Evolutionary conservation across 2,329 filamentous ascomycete genomes (phyloP).

Genomic region (Bisporella sp.): DNA sequence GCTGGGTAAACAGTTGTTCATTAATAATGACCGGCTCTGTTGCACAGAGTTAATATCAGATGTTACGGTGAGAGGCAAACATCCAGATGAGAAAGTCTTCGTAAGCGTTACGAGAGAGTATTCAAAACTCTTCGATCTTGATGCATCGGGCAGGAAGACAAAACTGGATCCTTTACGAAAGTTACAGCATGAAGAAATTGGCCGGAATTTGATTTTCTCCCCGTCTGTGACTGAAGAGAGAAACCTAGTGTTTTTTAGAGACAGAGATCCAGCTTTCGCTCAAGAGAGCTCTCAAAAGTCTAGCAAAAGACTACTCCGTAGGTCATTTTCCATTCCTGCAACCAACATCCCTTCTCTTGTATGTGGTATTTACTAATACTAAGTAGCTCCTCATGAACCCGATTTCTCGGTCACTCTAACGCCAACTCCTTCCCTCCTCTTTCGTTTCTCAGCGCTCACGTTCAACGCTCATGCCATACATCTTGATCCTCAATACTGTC

Average conservation of each 20-base stretch:
- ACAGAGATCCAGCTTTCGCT: no score
- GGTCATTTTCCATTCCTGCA: no score
- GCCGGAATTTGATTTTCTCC: no score
- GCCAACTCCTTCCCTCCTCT: conserved; percentile 67
- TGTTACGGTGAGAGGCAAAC: conserved; percentile 26
- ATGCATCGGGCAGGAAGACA: no score
- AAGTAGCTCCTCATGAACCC: conserved; percentile 26
- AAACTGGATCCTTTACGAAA: no score
- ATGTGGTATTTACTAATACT: conserved; percentile 2
- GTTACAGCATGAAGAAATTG: no score
- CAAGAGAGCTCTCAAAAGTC: no score
- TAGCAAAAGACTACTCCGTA: no score
- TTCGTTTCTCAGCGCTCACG: conserved; percentile 83
- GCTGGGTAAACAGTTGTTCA: conserved; percentile 13
- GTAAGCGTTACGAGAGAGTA: conserved; percentile 18
- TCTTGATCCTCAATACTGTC: conserved; percentile 65
- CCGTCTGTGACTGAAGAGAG: no score
- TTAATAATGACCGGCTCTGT: conserved; percentile 31
- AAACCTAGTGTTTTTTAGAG: no score
- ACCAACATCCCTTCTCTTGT: no score
- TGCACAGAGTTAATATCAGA: conserved; percentile 41
- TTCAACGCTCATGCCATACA: conserved; percentile 94
- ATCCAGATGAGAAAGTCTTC: conserved; percentile 24
- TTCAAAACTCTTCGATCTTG: no score
- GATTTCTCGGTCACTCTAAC: conserved; percentile 52